Evolutionary conservation across 106 monocot species (phyloP), one percentile per base, ranked within the genome.

Genomic region (Amphibolis antarctica): DNA sequence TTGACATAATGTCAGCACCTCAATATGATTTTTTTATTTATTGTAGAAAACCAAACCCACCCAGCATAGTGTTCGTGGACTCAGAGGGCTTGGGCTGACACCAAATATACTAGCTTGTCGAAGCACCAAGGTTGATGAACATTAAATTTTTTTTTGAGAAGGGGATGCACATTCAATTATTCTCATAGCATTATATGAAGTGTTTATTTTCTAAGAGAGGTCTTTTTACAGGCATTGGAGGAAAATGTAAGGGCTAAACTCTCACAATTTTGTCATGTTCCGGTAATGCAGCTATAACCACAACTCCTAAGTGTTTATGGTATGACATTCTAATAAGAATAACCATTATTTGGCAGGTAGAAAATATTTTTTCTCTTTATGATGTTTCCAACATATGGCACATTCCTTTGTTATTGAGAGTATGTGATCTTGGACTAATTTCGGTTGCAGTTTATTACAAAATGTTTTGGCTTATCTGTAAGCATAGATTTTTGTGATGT

Each of bases 361-460:
- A 59, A 45, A 85, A 85, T 66, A 80, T 99, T 49, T 4, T 99
- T 24, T 88, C 80, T 31, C 76, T 99, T 53, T 73, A 85, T 71
- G 91, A 99, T 81, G 98, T 99, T 75, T 69, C 98, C 49, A 99
- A 99, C 70, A 88, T 92, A 45, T 99, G 98, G 91, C 85, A 76
- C 71, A 83, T 99, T 62, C 98, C 98, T 66, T 80, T 85, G 42
- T 58, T 99, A 11, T 66, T 99, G 66, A 91, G 74, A 82, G 98
- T 91, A 78, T 5, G 59, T 1, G 13, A 42, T 61, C 23, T n/a
- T 57, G 26, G 26, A 57, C 13, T 28, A 17, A 5, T 61, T 61
- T 61, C 28, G 42, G 23, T 28, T 61, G 21, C 9, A 20, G 60
- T 42, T 61, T 44, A 36, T 4, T 36, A 36, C 2, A 36, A 36